These are phyloP conservation scores for Verticillium nonalfalfae DNA, from an alignment of 2,329 filamentous ascomycete genomes.

Conservation along the genomic window DNA sequence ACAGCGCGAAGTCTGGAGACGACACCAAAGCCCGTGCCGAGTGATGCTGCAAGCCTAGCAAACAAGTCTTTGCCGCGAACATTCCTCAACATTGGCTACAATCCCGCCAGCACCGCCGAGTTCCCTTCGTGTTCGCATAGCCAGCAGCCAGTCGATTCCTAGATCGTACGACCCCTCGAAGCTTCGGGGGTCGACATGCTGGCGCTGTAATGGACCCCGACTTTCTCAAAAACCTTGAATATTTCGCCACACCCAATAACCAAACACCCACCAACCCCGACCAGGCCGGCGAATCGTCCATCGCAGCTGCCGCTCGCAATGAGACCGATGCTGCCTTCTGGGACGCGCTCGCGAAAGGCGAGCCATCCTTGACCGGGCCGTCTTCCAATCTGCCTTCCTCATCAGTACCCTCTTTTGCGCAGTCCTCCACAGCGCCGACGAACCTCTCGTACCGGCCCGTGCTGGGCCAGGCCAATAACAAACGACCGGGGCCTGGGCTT, in stretches of 20 bases:
- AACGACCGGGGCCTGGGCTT: conserved; percentile 9
- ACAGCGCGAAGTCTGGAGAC: neutral
- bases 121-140: neutral
- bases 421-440: conserved; percentile 4
- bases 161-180: conserved; percentile 12
- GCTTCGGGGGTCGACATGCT: conserved; percentile 24
- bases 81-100: neutral
- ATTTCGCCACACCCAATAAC: conserved; percentile 30
- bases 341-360: conserved; percentile 17
- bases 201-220: conserved; percentile 27
- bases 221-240: conserved; percentile 29
- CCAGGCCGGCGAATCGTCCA: conserved; percentile 20
- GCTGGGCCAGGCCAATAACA: conserved; percentile 14
- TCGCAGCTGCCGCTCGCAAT: conserved; percentile 16
- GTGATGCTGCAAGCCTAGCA: neutral
- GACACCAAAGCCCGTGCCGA: neutral
- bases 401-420: conserved; percentile 8
- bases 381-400: conserved; percentile 8
- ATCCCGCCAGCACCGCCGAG: neutral
- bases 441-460: conserved; percentile 4
- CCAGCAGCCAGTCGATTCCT: conserved; percentile 3
- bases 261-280: conserved; percentile 27
- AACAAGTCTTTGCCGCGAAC: neutral
- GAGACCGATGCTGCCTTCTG: conserved; percentile 19
- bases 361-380: conserved; percentile 7